These are phyloP conservation scores for Boletus smithii DNA, from an alignment of 1,284 basidiomycete species.

Conservation along the genomic window DNA sequence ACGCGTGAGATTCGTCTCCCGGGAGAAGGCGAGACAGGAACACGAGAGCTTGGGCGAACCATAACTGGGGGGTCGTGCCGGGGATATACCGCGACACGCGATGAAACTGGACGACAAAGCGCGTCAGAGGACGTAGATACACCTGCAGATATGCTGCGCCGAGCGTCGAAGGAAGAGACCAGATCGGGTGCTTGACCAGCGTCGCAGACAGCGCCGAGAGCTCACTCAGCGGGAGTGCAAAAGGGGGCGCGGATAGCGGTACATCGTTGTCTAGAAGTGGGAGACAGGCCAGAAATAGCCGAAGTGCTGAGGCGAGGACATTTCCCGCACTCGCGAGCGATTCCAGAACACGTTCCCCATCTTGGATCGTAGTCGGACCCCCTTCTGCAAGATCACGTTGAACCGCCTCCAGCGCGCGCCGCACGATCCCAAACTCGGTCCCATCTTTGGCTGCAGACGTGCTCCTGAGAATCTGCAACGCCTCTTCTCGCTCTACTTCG, in stretches of 20 bases:
- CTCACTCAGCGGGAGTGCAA: slow-evolving; percentile 51
- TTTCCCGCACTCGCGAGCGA: slow-evolving; percentile 14
- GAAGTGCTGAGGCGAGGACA: slow-evolving; percentile 48
- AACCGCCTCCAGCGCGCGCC: slow-evolving; percentile 14
- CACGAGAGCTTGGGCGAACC: slow-evolving; percentile 62
- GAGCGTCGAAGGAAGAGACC: slow-evolving; percentile 35
- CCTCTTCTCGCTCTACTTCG: slow-evolving; percentile 51
- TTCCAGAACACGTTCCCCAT: slow-evolving; percentile 9
- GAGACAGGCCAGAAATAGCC: slow-evolving; percentile 60
- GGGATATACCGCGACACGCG: slow-evolving; percentile 54
- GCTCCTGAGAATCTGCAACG: slow-evolving; percentile 34
- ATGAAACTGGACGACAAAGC: slow-evolving; percentile 53
- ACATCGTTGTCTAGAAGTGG: slow-evolving; percentile 38
- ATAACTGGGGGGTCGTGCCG: slow-evolving; percentile 50
- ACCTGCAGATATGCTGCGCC: slow-evolving; percentile 27
- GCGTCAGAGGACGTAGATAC: slow-evolving; percentile 50
- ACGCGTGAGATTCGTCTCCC: slow-evolving; percentile 56
- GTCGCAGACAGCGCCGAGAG: slow-evolving; percentile 51
- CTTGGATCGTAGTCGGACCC: not conserved
- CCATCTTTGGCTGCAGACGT: slow-evolving; percentile 43
- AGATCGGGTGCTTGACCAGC: slow-evolving; percentile 50
- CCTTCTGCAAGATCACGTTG: slow-evolving; percentile 8
- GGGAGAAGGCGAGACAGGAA: slow-evolving; percentile 55
- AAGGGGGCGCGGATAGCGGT: slow-evolving; percentile 44
- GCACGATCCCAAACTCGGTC: slow-evolving; percentile 29